A percentile compares a stretch with the other conserved stretches of the same genome.
phyloP scores from a whole-genome alignment of 441 rosid genomes.

The Populus hybrid region DNA sequence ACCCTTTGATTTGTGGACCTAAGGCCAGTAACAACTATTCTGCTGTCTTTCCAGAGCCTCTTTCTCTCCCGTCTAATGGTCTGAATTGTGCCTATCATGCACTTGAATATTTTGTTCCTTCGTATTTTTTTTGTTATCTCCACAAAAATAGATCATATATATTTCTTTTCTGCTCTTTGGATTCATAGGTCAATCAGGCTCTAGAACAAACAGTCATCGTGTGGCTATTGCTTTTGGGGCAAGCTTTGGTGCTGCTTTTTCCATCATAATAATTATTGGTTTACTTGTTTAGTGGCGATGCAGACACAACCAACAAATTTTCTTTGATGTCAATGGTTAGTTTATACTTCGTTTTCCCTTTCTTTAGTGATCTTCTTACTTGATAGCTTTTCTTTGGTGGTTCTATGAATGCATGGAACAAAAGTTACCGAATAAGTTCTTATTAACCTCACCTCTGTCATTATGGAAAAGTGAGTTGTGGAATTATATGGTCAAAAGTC shows the following conservation, averaged over 20 bases:
- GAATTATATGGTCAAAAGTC: background rate
- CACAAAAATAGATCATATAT: background rate
- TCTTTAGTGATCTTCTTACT: background rate
- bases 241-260: constrained; percentile 77
- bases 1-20: constrained; percentile 70
- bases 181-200: constrained; percentile 47
- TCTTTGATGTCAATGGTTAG: constrained; percentile 91
- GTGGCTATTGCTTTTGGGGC: constrained; percentile 75
- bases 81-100: constrained; percentile 37
- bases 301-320: constrained; percentile 77
- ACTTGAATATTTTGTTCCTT: constrained; percentile 1
- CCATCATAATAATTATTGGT: constrained; percentile 44
- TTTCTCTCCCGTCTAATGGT: constrained; percentile 74
- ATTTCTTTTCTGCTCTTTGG: constrained; percentile 7
- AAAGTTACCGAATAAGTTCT: background rate
- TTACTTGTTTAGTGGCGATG: constrained; percentile 85
- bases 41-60: constrained; percentile 78
- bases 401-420: background rate
- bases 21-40: constrained; percentile 65
- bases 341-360: background rate
- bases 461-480: background rate
- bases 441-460: background rate
- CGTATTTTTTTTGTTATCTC: background rate
- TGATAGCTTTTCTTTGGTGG: background rate
- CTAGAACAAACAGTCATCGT: constrained; percentile 50